A percentile compares a stretch with the other conserved stretches of the same genome.
Evolutionary conservation across 495 filamentous ascomycete species (phyloP).

Genomic region (Tuber melanosporum): DNA sequence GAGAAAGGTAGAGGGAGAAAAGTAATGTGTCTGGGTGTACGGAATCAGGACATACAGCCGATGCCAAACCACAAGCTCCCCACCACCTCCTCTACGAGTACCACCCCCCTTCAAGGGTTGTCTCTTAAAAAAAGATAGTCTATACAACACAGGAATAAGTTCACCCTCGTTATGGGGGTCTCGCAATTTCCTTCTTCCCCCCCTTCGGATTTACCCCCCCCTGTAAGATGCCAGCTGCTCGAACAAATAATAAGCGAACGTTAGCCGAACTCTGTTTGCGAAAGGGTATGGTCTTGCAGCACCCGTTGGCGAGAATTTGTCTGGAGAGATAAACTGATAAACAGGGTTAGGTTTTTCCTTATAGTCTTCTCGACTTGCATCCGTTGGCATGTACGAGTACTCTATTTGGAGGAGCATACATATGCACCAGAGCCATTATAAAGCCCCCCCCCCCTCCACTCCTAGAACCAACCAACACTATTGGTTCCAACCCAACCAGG

Average conservation of each 20-base stretch:
- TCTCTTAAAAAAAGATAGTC: neutral
- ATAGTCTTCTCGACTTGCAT: neutral
- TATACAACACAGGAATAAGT: neutral
- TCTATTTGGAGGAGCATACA: neutral
- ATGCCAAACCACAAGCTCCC: neutral
- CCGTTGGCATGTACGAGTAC: constrained; percentile 1
- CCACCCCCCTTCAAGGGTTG: neutral
- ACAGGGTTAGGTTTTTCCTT: constrained; percentile 2
- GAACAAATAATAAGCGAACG: constrained; percentile 3
- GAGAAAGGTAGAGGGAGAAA: neutral
- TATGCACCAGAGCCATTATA: neutral
- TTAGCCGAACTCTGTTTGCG: neutral
- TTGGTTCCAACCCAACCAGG: neutral
- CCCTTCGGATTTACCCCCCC: neutral
- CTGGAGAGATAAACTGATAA: neutral
- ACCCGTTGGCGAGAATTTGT: neutral
- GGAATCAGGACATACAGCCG: neutral
- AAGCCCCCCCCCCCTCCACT: neutral
- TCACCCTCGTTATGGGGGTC: neutral
- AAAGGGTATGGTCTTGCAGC: neutral
- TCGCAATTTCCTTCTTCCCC: neutral
- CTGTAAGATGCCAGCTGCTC: neutral
- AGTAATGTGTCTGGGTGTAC: neutral
- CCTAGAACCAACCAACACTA: neutral
- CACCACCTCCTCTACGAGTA: neutral